These are phyloP conservation scores for Vitis hybrid DNA, from an alignment of 177 flowering plant species.

Conservation along the genomic window DNA sequence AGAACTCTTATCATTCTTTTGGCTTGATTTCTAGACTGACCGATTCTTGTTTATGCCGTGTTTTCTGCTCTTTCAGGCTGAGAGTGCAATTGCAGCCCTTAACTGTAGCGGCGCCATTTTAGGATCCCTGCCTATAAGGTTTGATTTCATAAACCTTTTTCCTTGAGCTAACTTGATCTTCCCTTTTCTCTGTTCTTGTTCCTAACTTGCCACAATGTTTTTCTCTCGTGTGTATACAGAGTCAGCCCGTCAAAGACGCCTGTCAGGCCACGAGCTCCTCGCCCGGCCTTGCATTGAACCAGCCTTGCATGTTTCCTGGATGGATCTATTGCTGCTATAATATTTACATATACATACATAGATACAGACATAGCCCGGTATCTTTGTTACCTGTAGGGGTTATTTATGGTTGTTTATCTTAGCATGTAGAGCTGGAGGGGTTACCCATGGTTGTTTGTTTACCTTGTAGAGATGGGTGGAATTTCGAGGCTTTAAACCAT, in stretches of 20 bases:
- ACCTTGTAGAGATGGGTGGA: slow-evolving; percentile 32
- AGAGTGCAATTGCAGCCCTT: slow-evolving; percentile 80
- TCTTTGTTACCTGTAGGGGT: slow-evolving; percentile 20
- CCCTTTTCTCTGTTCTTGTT: not conserved
- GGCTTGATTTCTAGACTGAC: not conserved
- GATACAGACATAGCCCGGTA: slow-evolving; percentile 23
- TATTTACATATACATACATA: slow-evolving; percentile 29
- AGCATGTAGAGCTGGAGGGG: slow-evolving; percentile 1
- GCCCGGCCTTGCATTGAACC: slow-evolving; percentile 39
- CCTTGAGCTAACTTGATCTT: no score
- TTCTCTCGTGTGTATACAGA: slow-evolving; percentile 35
- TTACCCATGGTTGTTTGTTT: slow-evolving; percentile 9
- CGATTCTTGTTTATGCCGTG: not conserved
- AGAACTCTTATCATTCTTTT: not conserved
- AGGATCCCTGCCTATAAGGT: slow-evolving; percentile 79
- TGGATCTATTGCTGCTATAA: slow-evolving; percentile 19
- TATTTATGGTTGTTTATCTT: slow-evolving; percentile 1
- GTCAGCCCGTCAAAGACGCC: slow-evolving; percentile 95
- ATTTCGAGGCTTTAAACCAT: slow-evolving; percentile 24
- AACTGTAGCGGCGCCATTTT: slow-evolving; percentile 66
- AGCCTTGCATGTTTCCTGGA: not conserved
- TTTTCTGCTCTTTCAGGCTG: slow-evolving; percentile 54
- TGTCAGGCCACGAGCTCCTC: slow-evolving; percentile 71
- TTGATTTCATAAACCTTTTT: not conserved
- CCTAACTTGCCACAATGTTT: not conserved